These are phyloP conservation scores for Ceratobasidium papillatum DNA, from an alignment of 1,284 basidiomycete species.

Conservation along the genomic window DNA sequence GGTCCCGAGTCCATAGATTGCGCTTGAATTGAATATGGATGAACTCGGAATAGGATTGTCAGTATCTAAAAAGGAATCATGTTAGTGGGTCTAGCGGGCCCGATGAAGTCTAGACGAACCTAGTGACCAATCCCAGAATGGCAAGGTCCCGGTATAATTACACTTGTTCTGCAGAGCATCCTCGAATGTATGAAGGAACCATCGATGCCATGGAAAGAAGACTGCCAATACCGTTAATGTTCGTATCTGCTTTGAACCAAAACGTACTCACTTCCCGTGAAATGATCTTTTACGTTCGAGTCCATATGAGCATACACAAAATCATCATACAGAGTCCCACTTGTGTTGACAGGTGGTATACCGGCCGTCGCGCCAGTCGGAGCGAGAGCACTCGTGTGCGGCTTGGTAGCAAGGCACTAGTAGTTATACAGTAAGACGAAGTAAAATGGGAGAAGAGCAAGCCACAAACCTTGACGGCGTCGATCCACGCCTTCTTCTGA, in stretches of 20 bases:
- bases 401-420: conserved; percentile 32
- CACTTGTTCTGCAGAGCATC: conserved; percentile 24
- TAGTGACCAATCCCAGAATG: conserved; percentile 39
- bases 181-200: conserved; percentile 29
- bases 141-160: conserved; percentile 12
- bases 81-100: no score
- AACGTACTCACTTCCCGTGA: conserved; percentile 20
- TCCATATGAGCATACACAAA: conserved; percentile 43
- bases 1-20: conserved; percentile 10
- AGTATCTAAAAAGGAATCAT: background rate
- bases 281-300: conserved; percentile 21
- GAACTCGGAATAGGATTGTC: background rate
- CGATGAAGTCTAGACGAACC: no score
- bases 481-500: conserved; percentile 30
- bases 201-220: conserved; percentile 42
- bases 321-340: conserved; percentile 32
- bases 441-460: background rate
- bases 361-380: conserved; percentile 28
- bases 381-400: conserved; percentile 13
- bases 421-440: background rate
- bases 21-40: conserved; percentile 21
- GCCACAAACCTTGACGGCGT: conserved; percentile 39
- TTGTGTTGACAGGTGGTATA: conserved; percentile 18
- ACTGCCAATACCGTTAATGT: background rate
- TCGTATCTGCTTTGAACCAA: background rate